Conservation (phyloP, 1,139 yeast species). For the Diutina catenulata region DNA sequence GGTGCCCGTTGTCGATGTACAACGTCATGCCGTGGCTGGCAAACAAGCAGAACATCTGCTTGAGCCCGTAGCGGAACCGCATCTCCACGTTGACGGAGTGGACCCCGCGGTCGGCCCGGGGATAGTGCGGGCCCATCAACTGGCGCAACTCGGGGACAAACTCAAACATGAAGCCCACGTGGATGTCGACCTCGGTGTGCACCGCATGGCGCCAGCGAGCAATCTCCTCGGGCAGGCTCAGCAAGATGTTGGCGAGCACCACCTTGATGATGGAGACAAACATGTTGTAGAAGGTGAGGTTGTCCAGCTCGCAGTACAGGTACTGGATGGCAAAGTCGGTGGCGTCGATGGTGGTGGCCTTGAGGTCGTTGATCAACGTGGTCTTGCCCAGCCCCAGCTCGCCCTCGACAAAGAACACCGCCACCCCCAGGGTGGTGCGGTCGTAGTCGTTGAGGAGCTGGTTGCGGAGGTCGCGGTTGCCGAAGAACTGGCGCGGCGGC, state of each 20-base stretch:
- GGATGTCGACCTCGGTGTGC: constrained; percentile 28
- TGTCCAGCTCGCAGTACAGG: not conserved
- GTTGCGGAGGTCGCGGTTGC: not conserved
- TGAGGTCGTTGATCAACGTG: constrained; percentile 29
- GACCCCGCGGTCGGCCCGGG: constrained; percentile 7
- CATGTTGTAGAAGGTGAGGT: not conserved
- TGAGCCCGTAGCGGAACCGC: constrained; percentile 31
- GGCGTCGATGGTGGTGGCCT: constrained; percentile 7
- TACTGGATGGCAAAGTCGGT: not conserved
- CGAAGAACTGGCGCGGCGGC: not conserved
- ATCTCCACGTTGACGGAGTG: constrained; percentile 22
- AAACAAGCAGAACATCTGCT: constrained; percentile 29
- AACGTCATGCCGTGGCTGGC: constrained; percentile 34
- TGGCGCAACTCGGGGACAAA: constrained; percentile 35
- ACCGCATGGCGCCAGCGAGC: constrained; percentile 33
- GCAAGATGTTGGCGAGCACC: not conserved
- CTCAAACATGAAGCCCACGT: constrained; percentile 29
- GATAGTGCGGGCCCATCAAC: constrained; percentile 33
- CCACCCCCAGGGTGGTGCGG: constrained; percentile 12
- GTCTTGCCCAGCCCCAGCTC: constrained; percentile 41
- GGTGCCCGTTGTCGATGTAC: constrained; percentile 38
- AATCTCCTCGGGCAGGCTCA: constrained; percentile 14
- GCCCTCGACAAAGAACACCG: constrained; percentile 28
- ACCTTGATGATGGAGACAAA: not conserved
- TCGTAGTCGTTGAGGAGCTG: not conserved